Evolutionary conservation across 768 basidiomycete species (phyloP), one percentile per base, ranked within the genome.

Genomic region (Lactifluus volemus): DNA sequence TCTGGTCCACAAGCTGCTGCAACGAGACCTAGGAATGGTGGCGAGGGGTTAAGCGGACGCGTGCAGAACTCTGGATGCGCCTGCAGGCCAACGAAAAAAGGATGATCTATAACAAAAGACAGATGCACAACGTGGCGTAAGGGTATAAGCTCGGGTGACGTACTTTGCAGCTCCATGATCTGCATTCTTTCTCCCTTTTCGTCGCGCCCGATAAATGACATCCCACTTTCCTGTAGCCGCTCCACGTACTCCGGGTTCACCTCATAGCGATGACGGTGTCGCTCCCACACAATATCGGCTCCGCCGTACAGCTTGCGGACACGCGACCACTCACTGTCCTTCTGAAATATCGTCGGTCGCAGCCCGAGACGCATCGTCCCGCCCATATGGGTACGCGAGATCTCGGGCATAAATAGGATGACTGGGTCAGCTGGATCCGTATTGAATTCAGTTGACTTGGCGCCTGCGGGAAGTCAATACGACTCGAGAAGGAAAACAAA

Each of bases 281-380:
- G 78, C 76, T 99, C 97, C 95, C 95, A 98, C 65, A 92, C 90
- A 69, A 80, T 88, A 25, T 78, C 80, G 2, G 79, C 80, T 17
- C 87, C 87, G 14, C 87, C 97, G 70, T 98, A 99, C 69, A 99
- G 75, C 70, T 82, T 81, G 36, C 93, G 80, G 25, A 81, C 75
- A 63, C 82, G 83, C 50, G 85, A 87, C 86, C 87, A 91, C 17
- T 87, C 86, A 1, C 84, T 85, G 12, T 76, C 79, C 9, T 78
- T 72, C 59, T 87, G 83, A 72, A 98, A 98, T 50, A 98, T 81
- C 2, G 96, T 99, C 4, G 96, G 93, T n/a, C 96, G 85, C 45
- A 98, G 79, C 25, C 97, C 97, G n/a, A 98, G 82, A 12, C 97
- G 87, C 97, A 99, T 99, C n/a, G 96, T 99, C 21, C 97, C 97